These are phyloP conservation scores for Nakaseomyces bracarensis DNA, from an alignment of 1,139 yeast species.

Conservation along the genomic window DNA sequence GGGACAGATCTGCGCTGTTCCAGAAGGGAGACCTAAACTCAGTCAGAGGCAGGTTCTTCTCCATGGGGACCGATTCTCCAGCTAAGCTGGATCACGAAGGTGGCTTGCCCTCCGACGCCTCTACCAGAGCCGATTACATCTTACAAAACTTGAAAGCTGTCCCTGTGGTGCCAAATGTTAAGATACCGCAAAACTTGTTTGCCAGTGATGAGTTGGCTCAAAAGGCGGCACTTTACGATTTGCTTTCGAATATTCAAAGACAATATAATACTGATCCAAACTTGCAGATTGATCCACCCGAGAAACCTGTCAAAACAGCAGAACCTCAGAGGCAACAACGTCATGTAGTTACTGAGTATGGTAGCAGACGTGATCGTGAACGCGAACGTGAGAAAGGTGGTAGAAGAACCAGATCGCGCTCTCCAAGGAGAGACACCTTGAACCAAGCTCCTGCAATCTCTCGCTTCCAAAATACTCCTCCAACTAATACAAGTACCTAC, in stretches of 20 bases:
- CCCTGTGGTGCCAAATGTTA: conserved; percentile 18
- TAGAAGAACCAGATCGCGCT: conserved; percentile 33
- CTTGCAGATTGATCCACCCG: conserved; percentile 10
- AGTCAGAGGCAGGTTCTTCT: conserved; percentile 54
- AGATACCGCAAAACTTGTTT: conserved; percentile 20
- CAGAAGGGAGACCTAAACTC: conserved; percentile 45
- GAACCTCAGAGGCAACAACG: conserved; percentile 9
- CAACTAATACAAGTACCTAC: conserved; percentile 6
- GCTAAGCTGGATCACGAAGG: conserved; percentile 20
- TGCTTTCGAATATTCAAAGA: conserved; percentile 35
- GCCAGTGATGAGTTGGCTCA: conserved; percentile 31
- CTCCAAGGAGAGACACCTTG: conserved; percentile 18
- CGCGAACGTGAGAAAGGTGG: conserved; percentile 21
- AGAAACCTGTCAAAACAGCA: conserved; percentile 5
- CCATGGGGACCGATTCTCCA: conserved; percentile 29
- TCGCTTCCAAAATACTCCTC: conserved; percentile 6
- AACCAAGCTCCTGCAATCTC: neutral
- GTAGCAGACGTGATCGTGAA: conserved; percentile 30
- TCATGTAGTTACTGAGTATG: conserved; percentile 24
- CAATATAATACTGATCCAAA: conserved; percentile 14
- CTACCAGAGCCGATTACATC: conserved; percentile 35
- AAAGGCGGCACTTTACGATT: conserved; percentile 40
- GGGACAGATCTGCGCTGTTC: conserved; percentile 85
- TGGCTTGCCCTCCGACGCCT: conserved; percentile 41
- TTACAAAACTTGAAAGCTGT: conserved; percentile 20